Evolutionary conservation across 2,329 filamentous ascomycete genomes (phyloP).

Genomic region (Hypocreales sp.): DNA sequence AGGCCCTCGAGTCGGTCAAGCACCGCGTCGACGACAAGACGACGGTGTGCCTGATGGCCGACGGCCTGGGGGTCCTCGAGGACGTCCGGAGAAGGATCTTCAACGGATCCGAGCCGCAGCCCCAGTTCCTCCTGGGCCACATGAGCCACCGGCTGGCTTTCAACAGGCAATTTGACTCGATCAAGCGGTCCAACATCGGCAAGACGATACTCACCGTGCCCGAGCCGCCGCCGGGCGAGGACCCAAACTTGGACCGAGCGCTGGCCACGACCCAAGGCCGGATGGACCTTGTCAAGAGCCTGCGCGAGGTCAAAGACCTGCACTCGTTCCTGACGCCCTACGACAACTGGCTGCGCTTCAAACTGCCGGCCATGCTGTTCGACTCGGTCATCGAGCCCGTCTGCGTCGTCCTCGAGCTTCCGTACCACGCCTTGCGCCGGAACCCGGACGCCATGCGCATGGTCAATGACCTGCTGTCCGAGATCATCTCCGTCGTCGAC

Average conservation of each 20-base stretch:
- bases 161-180: slow-evolving; percentile 21
- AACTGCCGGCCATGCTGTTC: slow-evolving; percentile 66
- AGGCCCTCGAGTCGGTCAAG: slow-evolving; percentile 42
- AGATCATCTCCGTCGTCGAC: slow-evolving; percentile 58
- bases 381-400: slow-evolving; percentile 67
- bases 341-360: slow-evolving; percentile 45
- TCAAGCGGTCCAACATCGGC: slow-evolving; percentile 21
- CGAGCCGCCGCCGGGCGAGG: slow-evolving; percentile 2
- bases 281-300: slow-evolving; percentile 8
- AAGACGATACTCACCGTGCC: slow-evolving; percentile 14
- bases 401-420: slow-evolving; percentile 61
- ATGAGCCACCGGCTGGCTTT: slow-evolving; percentile 31
- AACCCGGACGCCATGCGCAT: slow-evolving; percentile 50
- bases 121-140: slow-evolving; percentile 61
- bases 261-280: slow-evolving; percentile 7
- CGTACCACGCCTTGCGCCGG: slow-evolving; percentile 54
- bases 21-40: slow-evolving; percentile 53
- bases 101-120: slow-evolving; percentile 44
- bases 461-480: slow-evolving; percentile 56
- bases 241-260: too few relatives aligned
- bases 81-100: slow-evolving; percentile 59
- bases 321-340: slow-evolving; percentile 9
- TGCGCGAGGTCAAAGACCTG: slow-evolving; percentile 9
- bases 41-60: slow-evolving; percentile 62
- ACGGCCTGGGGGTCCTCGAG: slow-evolving; percentile 75